These are phyloP conservation scores for Chaetomiaceae sp. DNA, from an alignment of 2,329 filamentous ascomycete genomes.

Conservation along the genomic window DNA sequence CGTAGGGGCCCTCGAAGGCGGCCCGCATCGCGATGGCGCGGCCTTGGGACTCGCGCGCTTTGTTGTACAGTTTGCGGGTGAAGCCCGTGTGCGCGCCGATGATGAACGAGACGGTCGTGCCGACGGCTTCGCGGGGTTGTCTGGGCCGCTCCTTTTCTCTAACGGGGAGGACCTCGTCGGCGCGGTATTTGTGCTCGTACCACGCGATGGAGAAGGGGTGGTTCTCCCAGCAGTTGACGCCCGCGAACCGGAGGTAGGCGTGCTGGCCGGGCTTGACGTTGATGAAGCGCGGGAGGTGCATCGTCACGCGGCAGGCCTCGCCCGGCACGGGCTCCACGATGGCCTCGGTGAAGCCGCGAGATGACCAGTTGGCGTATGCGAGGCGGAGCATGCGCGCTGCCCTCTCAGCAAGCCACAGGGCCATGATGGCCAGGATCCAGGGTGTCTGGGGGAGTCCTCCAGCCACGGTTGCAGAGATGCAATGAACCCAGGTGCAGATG, in stretches of 20 bases:
- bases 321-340: constrained; percentile 64
- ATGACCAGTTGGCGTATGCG: constrained; percentile 62
- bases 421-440: constrained; percentile 69
- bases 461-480: constrained; percentile 59
- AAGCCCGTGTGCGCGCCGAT: constrained; percentile 85
- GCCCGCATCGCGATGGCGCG: constrained; percentile 61
- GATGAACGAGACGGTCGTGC: constrained; percentile 68
- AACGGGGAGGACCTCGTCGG: constrained; percentile 32
- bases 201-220: constrained; percentile 78
- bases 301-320: constrained; percentile 65
- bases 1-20: constrained; percentile 86
- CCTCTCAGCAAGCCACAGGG: constrained; percentile 75
- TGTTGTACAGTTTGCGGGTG: constrained; percentile 75
- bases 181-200: constrained; percentile 53
- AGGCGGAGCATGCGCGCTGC: constrained; percentile 58
- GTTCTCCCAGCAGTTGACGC: constrained; percentile 64
- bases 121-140: constrained; percentile 32
- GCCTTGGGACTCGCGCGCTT: constrained; percentile 52
- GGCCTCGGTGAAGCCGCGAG: constrained; percentile 57
- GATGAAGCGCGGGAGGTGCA: constrained; percentile 64
- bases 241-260: constrained; percentile 67
- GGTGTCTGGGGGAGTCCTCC: constrained; percentile 66
- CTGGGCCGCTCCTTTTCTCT: constrained; percentile 19
- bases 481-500: constrained; percentile 73
- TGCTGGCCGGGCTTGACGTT: constrained; percentile 67